Base-by-base conservation (phyloP, 2,329 filamentous ascomycete species). In the Thielaviopsis musarum region DNA sequence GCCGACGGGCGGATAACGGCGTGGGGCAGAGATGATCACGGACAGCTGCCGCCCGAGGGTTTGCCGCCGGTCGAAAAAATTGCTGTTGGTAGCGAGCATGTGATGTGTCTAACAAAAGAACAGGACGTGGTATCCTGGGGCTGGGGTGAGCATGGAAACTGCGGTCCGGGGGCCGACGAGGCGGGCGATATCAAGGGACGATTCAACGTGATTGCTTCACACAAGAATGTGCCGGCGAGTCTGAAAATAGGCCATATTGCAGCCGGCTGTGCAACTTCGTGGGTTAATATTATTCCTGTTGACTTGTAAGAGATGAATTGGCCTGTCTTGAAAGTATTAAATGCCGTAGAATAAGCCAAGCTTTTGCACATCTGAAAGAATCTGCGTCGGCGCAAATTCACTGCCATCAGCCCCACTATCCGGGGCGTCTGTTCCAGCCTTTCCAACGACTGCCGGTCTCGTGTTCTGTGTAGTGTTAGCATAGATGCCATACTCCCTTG, bases 111-210 rank as follows among this genome's bases (percentile, higher is more conserved):
- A 26, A 82, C 86, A 0, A 55, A 52, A 52, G 74, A 78, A 21
- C 81, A 81, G 1, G 79, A 84, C 56, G 81, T 95, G 1, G 72
- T 94, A 55, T 81, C 88, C 1, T 97, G 91, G 89, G 93, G 93
- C 21, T 98, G 93, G 93, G 91, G 90, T 1, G 91, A 97, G 71
- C 93, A 98, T 72, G 93, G 93, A 1, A 98, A 98, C 69, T 98
- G 93, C 69, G 93, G 93, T 2, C 80, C 82, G 41, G 74, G 78
- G 13, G 80, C 82, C 62, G 58, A 59, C 19, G 73, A 77, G 19
- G 73, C 78, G 62, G 82, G 81, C 56, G 81, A 87, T 70, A 82
- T 90, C 53, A 85, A 84, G 64, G 84, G 79, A 10, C 76, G 75
- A 62, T 88, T 79, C 75, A 90, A 85, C 67, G 72, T 80, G 61